These are phyloP conservation scores for Fraxinus baroniana DNA, from an alignment of 305 asterid genomes.

Conservation along the genomic window DNA sequence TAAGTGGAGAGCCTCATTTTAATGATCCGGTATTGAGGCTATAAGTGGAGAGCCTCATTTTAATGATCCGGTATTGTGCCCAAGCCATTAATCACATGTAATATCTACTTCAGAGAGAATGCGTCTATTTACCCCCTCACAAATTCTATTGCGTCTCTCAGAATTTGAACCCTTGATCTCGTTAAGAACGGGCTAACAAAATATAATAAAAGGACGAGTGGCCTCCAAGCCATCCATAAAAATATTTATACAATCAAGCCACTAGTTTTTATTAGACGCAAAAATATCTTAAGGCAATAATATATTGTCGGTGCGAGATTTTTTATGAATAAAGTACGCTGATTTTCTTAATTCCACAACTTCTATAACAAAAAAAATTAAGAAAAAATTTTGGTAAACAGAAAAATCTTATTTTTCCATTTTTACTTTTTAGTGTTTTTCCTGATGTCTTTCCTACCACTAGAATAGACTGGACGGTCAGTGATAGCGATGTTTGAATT, in stretches of 20 bases:
- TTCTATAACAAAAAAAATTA: background rate
- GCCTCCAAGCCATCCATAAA: background rate
- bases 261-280: background rate
- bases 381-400: background rate
- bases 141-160: background rate
- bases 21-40: no score
- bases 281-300: background rate
- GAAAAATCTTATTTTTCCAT: background rate
- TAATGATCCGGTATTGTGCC: background rate
- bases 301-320: background rate
- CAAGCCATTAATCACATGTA: background rate
- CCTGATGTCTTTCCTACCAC: background rate
- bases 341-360: background rate
- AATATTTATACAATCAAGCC: background rate
- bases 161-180: background rate
- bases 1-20: no score
- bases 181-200: background rate
- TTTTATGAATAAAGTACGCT: background rate
- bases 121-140: background rate
- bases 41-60: background rate
- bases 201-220: background rate
- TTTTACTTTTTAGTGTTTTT: background rate
- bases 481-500: background rate
- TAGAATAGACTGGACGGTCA: background rate
- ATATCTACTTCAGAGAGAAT: background rate